Evolutionary conservation across 2,329 filamentous ascomycete genomes (phyloP).

Genomic region (Penicillium oxalicum): DNA sequence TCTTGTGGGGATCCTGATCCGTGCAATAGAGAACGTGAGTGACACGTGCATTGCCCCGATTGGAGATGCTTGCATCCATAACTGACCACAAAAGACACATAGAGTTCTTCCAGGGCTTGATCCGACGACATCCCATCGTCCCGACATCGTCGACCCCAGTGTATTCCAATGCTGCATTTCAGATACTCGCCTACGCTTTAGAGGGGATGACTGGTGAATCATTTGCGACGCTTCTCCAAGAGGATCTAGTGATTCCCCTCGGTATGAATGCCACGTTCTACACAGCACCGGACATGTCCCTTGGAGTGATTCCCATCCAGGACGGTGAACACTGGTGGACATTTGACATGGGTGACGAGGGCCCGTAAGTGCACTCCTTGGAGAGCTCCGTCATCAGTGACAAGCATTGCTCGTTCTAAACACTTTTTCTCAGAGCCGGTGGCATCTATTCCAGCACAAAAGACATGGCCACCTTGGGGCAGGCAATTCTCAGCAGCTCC

Average conservation of each 20-base stretch:
- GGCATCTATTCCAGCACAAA: conserved; percentile 42
- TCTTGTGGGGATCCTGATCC: conserved; percentile 6
- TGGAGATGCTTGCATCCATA: no score
- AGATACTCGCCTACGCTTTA: conserved; percentile 33
- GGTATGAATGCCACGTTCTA: conserved; percentile 33
- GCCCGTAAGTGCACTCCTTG: conserved; percentile 30
- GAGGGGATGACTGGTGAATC: conserved; percentile 37
- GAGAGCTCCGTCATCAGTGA: neutral
- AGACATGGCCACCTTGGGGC: conserved; percentile 32
- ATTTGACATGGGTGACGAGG: conserved; percentile 36
- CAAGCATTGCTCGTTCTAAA: neutral
- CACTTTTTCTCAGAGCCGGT: conserved; percentile 26
- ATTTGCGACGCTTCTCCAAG: conserved; percentile 31
- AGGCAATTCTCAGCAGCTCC: conserved; percentile 4
- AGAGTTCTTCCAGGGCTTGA: conserved; percentile 34
- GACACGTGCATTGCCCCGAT: no score
- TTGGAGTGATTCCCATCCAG: conserved; percentile 32
- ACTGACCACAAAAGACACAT: neutral
- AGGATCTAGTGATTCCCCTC: conserved; percentile 36
- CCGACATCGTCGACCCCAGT: conserved; percentile 26
- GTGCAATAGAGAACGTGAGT: conserved; percentile 11
- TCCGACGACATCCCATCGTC: conserved; percentile 28
- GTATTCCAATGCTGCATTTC: conserved; percentile 36
- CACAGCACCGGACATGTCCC: conserved; percentile 12
- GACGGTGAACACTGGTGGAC: conserved; percentile 30